Evolutionary conservation across 2,329 filamentous ascomycete genomes (phyloP), one percentile per base, ranked within the genome.

Genomic region (Ustilaginoidea virens): DNA sequence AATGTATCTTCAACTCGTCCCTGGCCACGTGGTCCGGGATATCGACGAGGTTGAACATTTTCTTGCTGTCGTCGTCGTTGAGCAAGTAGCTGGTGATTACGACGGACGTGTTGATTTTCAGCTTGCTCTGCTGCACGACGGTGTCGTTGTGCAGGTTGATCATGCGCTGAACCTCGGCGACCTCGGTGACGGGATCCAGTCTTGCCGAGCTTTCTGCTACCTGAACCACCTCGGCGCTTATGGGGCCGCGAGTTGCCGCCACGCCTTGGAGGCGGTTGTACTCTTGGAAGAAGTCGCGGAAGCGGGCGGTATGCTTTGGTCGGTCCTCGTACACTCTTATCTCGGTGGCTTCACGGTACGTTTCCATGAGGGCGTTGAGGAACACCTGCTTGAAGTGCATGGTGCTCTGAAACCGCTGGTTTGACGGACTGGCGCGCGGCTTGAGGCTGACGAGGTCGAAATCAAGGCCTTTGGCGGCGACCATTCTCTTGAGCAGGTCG

Each of bases 11-110:
- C 38, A 93, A 59, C 29, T 92, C 81, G 29, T 69, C 64, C 28
- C 79, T 73, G 17, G 72, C 62, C 30, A 74, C 57, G 33, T 67
- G 65, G 4, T 60, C 45, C 4, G 77, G 76, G 13, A 82, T 58
- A 29, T 72, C 53, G 17, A 75, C 72, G n/a, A 92, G 63, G 5
- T 68, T 66, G 32, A 80, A 67, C 21, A 96, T 61, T 31, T 69
- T 72, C 44, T 80, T 69, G 2, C 76, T 77, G 49, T 90, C 81
- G 16, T 69, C 61, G 27, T 72, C 62, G 23, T 64, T 64, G 39
- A 98, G 76, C 53, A 92, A 71, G 53, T 98, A 96, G 28, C 82
- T 83, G 2, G 90, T 94, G 55, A 87, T 94, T 53, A 85, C 83
- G 28, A 93, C 77, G 2, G 74, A 82, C 48, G 86, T 86, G 51